Evolutionary conservation across 2,329 filamentous ascomycete genomes (phyloP).

Genomic region (Gremmenia infestans): DNA sequence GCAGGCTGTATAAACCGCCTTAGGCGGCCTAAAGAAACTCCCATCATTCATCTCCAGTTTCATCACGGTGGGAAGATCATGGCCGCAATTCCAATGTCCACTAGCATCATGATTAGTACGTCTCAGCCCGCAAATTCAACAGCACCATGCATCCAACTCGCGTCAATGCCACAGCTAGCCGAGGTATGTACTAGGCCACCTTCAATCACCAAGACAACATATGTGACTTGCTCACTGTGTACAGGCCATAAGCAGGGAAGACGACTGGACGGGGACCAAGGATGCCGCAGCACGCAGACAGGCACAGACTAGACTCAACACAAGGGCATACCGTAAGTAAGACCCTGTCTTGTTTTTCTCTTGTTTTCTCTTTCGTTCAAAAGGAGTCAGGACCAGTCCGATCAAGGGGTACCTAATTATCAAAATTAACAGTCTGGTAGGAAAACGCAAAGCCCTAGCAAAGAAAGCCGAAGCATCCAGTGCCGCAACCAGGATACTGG

Average conservation of each 20-base stretch:
- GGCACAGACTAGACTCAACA: constrained; percentile 42
- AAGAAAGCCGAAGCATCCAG: constrained; percentile 19
- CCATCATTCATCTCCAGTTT: constrained; percentile 8
- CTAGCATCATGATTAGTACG: constrained; percentile 23
- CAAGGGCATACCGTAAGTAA: constrained; percentile 40
- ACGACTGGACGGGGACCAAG: constrained; percentile 43
- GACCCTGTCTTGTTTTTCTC: background rate
- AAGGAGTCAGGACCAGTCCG: constrained; percentile 6
- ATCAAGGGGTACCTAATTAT: constrained; percentile 11
- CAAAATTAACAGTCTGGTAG: constrained; percentile 25
- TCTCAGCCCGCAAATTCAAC: constrained; percentile 15
- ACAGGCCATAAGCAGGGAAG: constrained; percentile 36
- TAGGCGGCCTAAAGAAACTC: constrained; percentile 2
- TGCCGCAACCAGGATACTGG: constrained; percentile 14
- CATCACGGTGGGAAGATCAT: background rate
- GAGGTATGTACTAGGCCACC: constrained; percentile 30
- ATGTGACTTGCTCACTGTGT: constrained; percentile 26
- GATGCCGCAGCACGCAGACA: constrained; percentile 38
- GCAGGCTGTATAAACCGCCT: constrained; percentile 12
- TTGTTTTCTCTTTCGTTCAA: constrained; percentile 14
- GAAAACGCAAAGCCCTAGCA: constrained; percentile 32
- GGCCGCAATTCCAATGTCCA: constrained; percentile 1
- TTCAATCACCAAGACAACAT: constrained; percentile 11
- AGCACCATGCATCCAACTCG: constrained; percentile 28
- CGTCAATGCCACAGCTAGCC: constrained; percentile 35